These are phyloP conservation scores for Edaphochlamys debaryana DNA, from an alignment of 139 green algal genomes.

Conservation along the genomic window DNA sequence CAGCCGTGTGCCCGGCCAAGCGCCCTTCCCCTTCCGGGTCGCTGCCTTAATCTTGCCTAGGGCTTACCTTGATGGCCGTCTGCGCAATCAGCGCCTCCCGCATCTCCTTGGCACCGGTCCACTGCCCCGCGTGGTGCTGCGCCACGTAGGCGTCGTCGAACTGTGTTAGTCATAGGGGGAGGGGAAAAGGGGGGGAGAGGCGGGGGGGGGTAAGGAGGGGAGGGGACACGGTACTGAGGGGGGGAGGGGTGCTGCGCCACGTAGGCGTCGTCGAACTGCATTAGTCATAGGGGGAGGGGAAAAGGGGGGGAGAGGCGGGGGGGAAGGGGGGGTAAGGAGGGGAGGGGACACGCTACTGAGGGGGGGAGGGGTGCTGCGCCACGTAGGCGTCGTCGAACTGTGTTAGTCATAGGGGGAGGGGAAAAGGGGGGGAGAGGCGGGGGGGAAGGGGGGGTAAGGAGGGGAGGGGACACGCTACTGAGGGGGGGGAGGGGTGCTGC, in stretches of 20 bases:
- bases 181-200: neutral
- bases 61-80: slow-evolving; percentile 60
- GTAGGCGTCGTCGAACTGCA: slow-evolving; percentile 66
- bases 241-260: slow-evolving; percentile 51
- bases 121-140: slow-evolving; percentile 44
- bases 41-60: no score
- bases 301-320: neutral
- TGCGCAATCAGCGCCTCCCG: slow-evolving; percentile 46
- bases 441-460: no score
- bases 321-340: no score
- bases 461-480: no score
- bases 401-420: neutral
- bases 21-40: no score
- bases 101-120: slow-evolving; percentile 51
- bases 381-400: slow-evolving; percentile 70
- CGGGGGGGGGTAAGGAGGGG: no score
- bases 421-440: neutral
- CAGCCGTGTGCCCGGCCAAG: no score
- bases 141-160: slow-evolving; percentile 67
- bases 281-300: neutral
- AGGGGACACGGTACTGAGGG: no score
- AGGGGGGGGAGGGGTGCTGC: no score
- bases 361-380: slow-evolving; percentile 35
- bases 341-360: no score
- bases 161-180: slow-evolving; percentile 15